Base-by-base conservation (phyloP, 352 stramenopile species). In the Phytophthora sansomeana region DNA sequence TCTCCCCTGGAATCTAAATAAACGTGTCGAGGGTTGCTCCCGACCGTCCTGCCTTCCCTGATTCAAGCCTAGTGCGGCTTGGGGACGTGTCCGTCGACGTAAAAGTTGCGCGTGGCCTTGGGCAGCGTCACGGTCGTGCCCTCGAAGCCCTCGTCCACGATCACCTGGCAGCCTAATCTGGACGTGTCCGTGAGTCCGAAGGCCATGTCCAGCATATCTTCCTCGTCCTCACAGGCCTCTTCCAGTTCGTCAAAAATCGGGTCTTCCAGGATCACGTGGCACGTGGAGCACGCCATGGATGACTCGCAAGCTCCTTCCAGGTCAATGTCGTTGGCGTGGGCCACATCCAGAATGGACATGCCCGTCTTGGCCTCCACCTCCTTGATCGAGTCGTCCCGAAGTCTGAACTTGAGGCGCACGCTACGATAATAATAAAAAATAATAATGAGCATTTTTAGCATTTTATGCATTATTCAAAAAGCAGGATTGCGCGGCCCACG, bases 181-280 rank as follows among this genome's bases (percentile, higher is more conserved):
- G 91, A 97, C 60, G 96, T 99, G 63, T 98, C 81, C 0, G 96
- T 98, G 38, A 99, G 85, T 6, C 97, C 98, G 77, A 98, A 99
- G 9, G 98, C 98, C 95, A 99, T 98, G 77, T 99, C 96, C 33
- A 99, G 85, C 95, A 98, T 99, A 75, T 99, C 98, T 74, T 99
- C 97, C 74, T 99, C 98, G 54, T 99, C 96, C 72, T 99, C 97
- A 48, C 77, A 96, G 8, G 97, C 75, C 47, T 97, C 88, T 13
- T 94, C 75, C 24, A 99, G 77, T 19, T 75, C 11, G 35, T 99
- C 91, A 61, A 97, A 99, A 24, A 99, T 66, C 11, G 87, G 72
- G 32, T 95, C 83, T 30, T 97, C 85, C 21, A 99, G 75, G 50
- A 99, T 98, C 29, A 99, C 87, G 85, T 99, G 98, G 72, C 98